Percentiles rank a stretch among this genome's conserved stretches.
Evolutionary conservation across 2,329 filamentous ascomycete genomes (phyloP).

Genomic region (Nemania sp.): DNA sequence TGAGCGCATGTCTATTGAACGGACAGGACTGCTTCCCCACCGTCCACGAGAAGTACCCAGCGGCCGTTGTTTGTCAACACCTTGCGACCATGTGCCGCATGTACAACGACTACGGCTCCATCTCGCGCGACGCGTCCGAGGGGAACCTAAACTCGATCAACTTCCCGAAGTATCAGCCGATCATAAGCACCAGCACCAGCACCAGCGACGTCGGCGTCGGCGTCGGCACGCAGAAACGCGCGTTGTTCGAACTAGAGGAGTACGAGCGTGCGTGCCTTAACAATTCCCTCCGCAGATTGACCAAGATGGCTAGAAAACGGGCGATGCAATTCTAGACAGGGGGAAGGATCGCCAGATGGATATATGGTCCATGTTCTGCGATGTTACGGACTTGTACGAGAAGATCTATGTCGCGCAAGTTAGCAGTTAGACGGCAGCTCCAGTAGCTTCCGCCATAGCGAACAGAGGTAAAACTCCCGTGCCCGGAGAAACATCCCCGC

Average conservation of each 20-base stretch:
- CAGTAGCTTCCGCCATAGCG: background rate
- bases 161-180: constrained; percentile 45
- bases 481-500: background rate
- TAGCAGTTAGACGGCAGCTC: background rate
- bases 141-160: constrained; percentile 51
- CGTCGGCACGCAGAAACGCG: background rate
- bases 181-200: background rate
- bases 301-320: background rate
- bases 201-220: background rate
- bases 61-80: constrained; percentile 28
- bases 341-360: constrained; percentile 24
- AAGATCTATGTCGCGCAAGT: constrained; percentile 36
- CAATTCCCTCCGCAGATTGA: background rate
- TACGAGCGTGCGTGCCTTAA: background rate
- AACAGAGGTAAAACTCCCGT: background rate
- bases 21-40: constrained; percentile 26
- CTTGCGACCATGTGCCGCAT: constrained; percentile 47
- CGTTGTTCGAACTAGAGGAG: background rate
- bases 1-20: constrained; percentile 2
- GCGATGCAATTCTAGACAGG: background rate
- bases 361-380: constrained; percentile 27
- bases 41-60: constrained; percentile 24
- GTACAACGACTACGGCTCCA: constrained; percentile 53
- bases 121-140: constrained; percentile 47
- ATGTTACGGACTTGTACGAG: constrained; percentile 35